Evolutionary conservation across 768 basidiomycete genomes (phyloP).

Genomic region (Lyophyllum decastes): DNA sequence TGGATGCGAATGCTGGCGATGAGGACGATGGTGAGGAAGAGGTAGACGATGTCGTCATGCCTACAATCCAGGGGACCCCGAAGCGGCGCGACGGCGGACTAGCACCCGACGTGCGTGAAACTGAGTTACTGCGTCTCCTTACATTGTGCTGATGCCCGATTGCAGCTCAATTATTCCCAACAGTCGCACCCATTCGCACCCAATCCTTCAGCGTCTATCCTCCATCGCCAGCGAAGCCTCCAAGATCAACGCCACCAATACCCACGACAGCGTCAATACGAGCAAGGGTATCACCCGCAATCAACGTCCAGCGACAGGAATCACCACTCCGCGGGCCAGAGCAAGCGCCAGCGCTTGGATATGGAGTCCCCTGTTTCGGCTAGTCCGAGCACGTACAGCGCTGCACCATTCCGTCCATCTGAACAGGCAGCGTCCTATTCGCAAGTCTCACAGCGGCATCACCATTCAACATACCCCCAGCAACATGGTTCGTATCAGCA

Average conservation of each 20-base stretch:
- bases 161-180: slow-evolving; percentile 4
- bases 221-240: slow-evolving; percentile 3
- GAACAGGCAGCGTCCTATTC: slow-evolving; percentile 1
- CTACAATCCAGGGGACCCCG: background rate
- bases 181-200: slow-evolving; percentile 10
- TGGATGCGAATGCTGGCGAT: slow-evolving; percentile 38
- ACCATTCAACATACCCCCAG: background rate
- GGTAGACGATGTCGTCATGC: slow-evolving; percentile 9
- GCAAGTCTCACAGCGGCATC: background rate
- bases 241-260: background rate
- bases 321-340: background rate
- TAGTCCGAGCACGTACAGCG: background rate
- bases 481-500: too few species aligned
- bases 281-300: slow-evolving; percentile 3
- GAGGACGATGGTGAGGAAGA: slow-evolving; percentile 22
- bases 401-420: background rate
- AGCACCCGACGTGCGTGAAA: slow-evolving; percentile 3
- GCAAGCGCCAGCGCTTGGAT: slow-evolving; percentile 5
- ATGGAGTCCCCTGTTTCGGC: slow-evolving; percentile 4
- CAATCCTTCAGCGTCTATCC: slow-evolving; percentile 7
- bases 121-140: background rate
- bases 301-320: background rate
- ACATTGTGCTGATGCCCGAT: background rate
- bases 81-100: slow-evolving; percentile 7
- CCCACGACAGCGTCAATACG: slow-evolving; percentile 4